A percentile compares a stretch with the other conserved stretches of the same genome.
Evolutionary conservation across 1,284 basidiomycete species (phyloP).

Genomic region (Ustilago esculenta): DNA sequence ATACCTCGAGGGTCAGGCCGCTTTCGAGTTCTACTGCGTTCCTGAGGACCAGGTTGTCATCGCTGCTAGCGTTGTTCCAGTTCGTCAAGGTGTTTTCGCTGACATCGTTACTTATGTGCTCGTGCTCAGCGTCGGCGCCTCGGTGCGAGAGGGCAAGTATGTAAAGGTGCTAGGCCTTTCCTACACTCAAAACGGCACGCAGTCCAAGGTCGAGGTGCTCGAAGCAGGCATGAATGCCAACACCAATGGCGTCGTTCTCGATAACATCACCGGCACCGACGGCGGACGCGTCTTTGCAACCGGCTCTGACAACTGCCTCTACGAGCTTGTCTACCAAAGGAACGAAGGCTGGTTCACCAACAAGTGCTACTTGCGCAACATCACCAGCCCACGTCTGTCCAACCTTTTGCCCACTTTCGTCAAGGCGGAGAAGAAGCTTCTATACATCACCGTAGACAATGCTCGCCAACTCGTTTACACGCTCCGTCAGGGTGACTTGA

Average conservation of each 20-base stretch:
- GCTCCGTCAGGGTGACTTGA: slow-evolving; percentile 58
- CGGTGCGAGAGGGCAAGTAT: slow-evolving; percentile 71
- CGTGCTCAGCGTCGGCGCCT: slow-evolving; percentile 79
- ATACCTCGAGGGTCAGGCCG: slow-evolving; percentile 89
- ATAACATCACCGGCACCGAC: slow-evolving; percentile 79
- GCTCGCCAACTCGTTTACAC: slow-evolving; percentile 60
- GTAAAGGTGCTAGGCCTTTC: slow-evolving; percentile 84
- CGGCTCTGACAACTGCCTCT: slow-evolving; percentile 86
- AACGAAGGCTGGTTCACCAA: slow-evolving; percentile 93
- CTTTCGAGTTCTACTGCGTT: slow-evolving; percentile 87
- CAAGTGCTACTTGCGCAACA: slow-evolving; percentile 78
- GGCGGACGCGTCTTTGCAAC: slow-evolving; percentile 90
- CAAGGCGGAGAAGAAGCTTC: slow-evolving; percentile 72
- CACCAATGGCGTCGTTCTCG: slow-evolving; percentile 79
- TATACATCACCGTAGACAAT: slow-evolving; percentile 56
- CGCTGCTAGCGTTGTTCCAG: slow-evolving; percentile 69
- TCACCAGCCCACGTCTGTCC: slow-evolving; percentile 68
- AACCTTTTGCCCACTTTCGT: slow-evolving; percentile 64
- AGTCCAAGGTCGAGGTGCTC: slow-evolving; percentile 80
- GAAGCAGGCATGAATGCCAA: slow-evolving; percentile 84
- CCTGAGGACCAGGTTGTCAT: slow-evolving; percentile 86
- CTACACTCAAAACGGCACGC: slow-evolving; percentile 67
- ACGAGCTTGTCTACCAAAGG: slow-evolving; percentile 91
- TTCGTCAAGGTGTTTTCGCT: slow-evolving; percentile 78
- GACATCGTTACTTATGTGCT: slow-evolving; percentile 90